phyloP scores from a whole-genome alignment of 2,329 filamentous ascomycete genomes.

The Chaetomiaceae sp. region DNA sequence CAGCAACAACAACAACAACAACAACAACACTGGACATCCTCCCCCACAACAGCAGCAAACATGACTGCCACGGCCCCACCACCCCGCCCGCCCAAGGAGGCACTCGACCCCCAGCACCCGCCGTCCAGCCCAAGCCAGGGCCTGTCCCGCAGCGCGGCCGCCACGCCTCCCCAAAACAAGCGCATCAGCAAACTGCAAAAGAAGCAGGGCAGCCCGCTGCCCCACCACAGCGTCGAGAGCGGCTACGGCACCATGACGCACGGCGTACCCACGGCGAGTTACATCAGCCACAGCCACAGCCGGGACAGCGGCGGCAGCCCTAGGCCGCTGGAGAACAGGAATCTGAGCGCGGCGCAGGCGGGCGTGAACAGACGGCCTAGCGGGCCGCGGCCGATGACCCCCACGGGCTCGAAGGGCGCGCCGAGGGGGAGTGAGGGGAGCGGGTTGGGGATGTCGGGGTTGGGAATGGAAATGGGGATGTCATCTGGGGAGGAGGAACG shows the following conservation, averaged over 20 bases:
- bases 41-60: conserved; percentile 31
- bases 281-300: conserved; percentile 32
- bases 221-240: conserved; percentile 53
- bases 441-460: neutral
- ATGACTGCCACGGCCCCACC: conserved; percentile 34
- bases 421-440: conserved; percentile 37
- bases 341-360: conserved; percentile 46
- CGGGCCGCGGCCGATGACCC: conserved; percentile 58
- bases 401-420: conserved; percentile 51
- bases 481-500: conserved; percentile 9
- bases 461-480: too few species aligned
- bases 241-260: conserved; percentile 45
- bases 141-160: conserved; percentile 33
- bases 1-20: too few species aligned
- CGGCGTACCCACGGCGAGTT: conserved; percentile 41
- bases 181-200: conserved; percentile 51
- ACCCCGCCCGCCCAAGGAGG: conserved; percentile 60
- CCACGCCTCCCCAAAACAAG: conserved; percentile 44
- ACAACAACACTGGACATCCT: conserved; percentile 45
- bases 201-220: conserved; percentile 44
- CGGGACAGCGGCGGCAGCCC: conserved; percentile 38
- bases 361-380: conserved; percentile 52
- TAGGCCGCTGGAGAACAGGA: conserved; percentile 53
- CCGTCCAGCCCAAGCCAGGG: conserved; percentile 26
- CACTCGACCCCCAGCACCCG: conserved; percentile 40